Conservation (phyloP, 148 eudicot genomes). For the Nepenthes mirabilis region DNA sequence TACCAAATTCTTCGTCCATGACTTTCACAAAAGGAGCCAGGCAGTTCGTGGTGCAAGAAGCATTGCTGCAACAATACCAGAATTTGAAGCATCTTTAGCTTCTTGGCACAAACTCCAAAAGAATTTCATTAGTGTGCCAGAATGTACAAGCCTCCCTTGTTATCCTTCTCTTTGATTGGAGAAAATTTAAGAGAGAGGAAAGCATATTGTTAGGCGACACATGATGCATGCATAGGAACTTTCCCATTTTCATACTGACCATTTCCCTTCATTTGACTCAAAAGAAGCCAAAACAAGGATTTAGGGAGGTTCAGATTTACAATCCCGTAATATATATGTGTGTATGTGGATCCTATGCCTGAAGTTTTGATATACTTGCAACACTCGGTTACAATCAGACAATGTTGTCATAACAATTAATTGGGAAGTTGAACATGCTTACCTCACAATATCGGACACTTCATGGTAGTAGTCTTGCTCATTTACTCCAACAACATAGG, state of each 20-base stretch:
- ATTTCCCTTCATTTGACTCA: no score
- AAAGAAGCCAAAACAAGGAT: no score
- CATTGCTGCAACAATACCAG: constrained; percentile 50
- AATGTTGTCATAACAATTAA: neutral
- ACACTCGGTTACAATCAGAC: no score
- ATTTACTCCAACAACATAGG: constrained; percentile 92
- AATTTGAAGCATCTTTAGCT: neutral
- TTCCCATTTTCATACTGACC: no score
- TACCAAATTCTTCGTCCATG: constrained; percentile 85
- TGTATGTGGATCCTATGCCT: no score
- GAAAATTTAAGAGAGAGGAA: neutral
- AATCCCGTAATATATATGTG: no score
- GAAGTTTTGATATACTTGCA: no score
- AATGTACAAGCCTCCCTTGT: no score
- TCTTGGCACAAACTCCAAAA: neutral
- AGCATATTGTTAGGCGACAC: neutral
- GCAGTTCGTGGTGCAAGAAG: constrained; percentile 99
- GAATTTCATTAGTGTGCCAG: no score
- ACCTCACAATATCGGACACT: constrained; percentile 89
- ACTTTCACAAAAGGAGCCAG: constrained; percentile 97
- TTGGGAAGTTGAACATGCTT: neutral
- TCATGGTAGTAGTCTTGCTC: constrained; percentile 72
- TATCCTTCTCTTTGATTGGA: no score
- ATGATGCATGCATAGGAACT: no score
- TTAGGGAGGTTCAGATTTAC: no score